Percentiles rank a stretch among this genome's conserved stretches.
These are phyloP conservation scores for Talaromyces verruculosus DNA, from an alignment of 2,329 filamentous ascomycete species.

Conservation along the genomic window DNA sequence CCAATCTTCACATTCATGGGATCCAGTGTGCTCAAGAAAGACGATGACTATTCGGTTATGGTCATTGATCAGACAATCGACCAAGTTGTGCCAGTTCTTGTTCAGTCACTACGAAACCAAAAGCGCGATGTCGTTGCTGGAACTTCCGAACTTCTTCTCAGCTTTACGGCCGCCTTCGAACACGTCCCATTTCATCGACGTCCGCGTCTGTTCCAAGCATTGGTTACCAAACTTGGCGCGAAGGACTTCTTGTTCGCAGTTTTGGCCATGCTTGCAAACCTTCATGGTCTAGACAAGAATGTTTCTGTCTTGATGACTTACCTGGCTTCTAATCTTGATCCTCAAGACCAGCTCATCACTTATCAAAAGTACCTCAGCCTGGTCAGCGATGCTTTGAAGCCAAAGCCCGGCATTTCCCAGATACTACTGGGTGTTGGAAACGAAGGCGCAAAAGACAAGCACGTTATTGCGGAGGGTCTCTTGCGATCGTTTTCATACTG, in stretches of 20 bases:
- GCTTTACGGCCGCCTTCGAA: slow-evolving; percentile 94
- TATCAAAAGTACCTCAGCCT: slow-evolving; percentile 75
- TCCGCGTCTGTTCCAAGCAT: slow-evolving; percentile 76
- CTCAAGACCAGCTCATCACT: slow-evolving; percentile 71
- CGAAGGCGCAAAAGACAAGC: slow-evolving; percentile 49
- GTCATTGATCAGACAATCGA: slow-evolving; percentile 94
- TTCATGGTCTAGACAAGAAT: slow-evolving; percentile 74
- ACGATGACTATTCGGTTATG: slow-evolving; percentile 94
- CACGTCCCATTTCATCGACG: slow-evolving; percentile 88
- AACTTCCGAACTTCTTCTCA: slow-evolving; percentile 85
- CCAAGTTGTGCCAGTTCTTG: slow-evolving; percentile 87
- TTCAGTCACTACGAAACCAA: slow-evolving; percentile 75
- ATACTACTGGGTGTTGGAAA: slow-evolving; percentile 64
- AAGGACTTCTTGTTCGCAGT: slow-evolving; percentile 87
- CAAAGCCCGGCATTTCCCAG: slow-evolving; percentile 72
- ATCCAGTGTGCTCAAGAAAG: slow-evolving; percentile 82
- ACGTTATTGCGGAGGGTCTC: slow-evolving; percentile 44
- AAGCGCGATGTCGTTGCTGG: slow-evolving; percentile 77
- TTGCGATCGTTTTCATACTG: slow-evolving; percentile 43
- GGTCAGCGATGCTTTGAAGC: slow-evolving; percentile 70
- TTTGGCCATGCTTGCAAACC: slow-evolving; percentile 84
- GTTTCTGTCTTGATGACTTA: slow-evolving; percentile 74
- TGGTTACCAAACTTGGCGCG: slow-evolving; percentile 80
- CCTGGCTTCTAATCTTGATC: slow-evolving; percentile 69
- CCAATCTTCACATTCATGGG: slow-evolving; percentile 99